Percentiles rank a stretch among this genome's conserved stretches.
phyloP scores from a whole-genome alignment of 2,329 filamentous ascomycete species.

The Talaromyces marneffei region DNA sequence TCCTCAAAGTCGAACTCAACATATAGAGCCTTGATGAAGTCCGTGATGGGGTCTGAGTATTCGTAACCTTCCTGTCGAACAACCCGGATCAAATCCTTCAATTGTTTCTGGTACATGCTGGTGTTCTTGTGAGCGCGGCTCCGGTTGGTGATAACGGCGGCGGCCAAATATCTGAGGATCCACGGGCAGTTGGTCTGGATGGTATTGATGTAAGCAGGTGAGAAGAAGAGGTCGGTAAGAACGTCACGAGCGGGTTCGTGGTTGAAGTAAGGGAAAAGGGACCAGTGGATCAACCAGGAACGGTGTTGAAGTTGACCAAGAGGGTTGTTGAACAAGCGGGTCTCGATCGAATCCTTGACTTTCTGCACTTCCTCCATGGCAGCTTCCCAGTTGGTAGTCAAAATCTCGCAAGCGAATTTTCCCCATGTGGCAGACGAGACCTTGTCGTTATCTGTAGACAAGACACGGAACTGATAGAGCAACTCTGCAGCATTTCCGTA shows the following conservation, averaged over 20 bases:
- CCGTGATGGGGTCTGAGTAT: constrained; percentile 91
- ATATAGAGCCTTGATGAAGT: constrained; percentile 93
- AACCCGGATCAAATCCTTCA: constrained; percentile 94
- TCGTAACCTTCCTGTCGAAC: constrained; percentile 97
- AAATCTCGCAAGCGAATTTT: constrained; percentile 92
- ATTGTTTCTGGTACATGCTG: constrained; percentile 88
- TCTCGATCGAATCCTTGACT: constrained; percentile 87
- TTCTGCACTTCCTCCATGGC: constrained; percentile 87
- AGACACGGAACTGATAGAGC: constrained; percentile 94
- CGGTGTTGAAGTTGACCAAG: constrained; percentile 93
- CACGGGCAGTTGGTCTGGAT: constrained; percentile 97
- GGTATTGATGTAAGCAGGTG: constrained; percentile 95
- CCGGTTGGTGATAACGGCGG: constrained; percentile 90
- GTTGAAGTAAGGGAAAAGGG: constrained; percentile 98
- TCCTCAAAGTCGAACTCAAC: constrained; percentile 97
- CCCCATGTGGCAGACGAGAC: constrained; percentile 94
- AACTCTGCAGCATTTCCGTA: constrained; percentile 86
- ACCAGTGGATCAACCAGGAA: constrained; percentile 97
- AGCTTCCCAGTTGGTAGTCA: constrained; percentile 90
- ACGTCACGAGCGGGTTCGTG: constrained; percentile 83
- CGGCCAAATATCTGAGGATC: constrained; percentile 89
- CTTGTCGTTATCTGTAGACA: constrained; percentile 98
- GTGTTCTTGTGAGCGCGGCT: constrained; percentile 71
- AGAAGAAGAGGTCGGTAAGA: constrained; percentile 95
- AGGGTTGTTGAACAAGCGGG: constrained; percentile 91